phyloP scores from a whole-genome alignment of 2,329 filamentous ascomycete species.

The Verticillium nonalfalfae region DNA sequence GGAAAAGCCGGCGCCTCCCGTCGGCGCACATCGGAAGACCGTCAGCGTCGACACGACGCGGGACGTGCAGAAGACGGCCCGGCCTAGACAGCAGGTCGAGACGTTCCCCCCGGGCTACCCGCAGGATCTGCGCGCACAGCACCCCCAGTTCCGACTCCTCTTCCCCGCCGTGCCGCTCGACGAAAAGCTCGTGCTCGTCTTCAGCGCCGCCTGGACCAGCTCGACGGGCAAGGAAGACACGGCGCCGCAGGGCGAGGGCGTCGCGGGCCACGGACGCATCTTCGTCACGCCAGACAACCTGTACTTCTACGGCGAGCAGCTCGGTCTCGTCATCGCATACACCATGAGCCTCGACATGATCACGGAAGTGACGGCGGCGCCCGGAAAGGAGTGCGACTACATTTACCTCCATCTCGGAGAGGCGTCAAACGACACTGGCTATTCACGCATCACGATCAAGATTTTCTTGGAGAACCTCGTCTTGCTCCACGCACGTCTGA shows the following conservation, averaged over 20 bases:
- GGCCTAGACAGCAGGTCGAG: slow-evolving; percentile 33
- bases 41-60: slow-evolving; percentile 33
- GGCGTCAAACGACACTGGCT: slow-evolving; percentile 54
- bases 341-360: slow-evolving; percentile 70
- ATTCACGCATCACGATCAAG: slow-evolving; percentile 78
- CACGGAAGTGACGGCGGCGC: slow-evolving; percentile 81
- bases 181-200: slow-evolving; percentile 85
- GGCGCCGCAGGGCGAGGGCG: slow-evolving; percentile 33
- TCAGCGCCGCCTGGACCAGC: slow-evolving; percentile 78
- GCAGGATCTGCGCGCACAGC: slow-evolving; percentile 72
- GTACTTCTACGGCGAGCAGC: slow-evolving; percentile 94
- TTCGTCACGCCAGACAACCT: slow-evolving; percentile 84
- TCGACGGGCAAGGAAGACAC: slow-evolving; percentile 35
- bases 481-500: slow-evolving; percentile 76
- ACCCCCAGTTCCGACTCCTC: slow-evolving; percentile 86
- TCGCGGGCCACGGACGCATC: slow-evolving; percentile 65
- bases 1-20: slow-evolving; percentile 8
- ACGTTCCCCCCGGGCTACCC: slow-evolving; percentile 74
- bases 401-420: slow-evolving; percentile 74
- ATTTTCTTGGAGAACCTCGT: slow-evolving; percentile 84
- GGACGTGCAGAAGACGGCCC: slow-evolving; percentile 15
- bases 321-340: slow-evolving; percentile 83
- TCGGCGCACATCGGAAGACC: slow-evolving; percentile 32
- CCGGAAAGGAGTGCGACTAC: slow-evolving; percentile 88
- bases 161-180: slow-evolving; percentile 74